A percentile compares a stretch with the other conserved stretches of the same genome.
These are phyloP conservation scores for Tolypocladium amazonense DNA, from an alignment of 2,329 filamentous ascomycete genomes.

Conservation along the genomic window DNA sequence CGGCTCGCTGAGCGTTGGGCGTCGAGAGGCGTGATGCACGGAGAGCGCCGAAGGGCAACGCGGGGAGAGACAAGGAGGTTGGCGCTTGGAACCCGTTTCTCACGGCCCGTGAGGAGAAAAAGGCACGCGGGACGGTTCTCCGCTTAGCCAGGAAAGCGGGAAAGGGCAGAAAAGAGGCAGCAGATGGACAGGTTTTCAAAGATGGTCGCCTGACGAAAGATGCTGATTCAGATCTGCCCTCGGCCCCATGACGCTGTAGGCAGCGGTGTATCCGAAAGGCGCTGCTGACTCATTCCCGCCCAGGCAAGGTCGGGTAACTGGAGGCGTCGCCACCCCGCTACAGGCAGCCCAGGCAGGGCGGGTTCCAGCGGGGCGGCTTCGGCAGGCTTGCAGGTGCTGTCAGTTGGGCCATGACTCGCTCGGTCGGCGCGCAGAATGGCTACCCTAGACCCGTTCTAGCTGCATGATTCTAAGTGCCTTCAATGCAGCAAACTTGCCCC, in stretches of 20 bases:
- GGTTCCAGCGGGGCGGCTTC: no score
- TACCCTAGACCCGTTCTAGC: no score
- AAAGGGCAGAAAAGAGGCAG: background rate
- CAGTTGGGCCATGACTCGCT: background rate
- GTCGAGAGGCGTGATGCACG: background rate
- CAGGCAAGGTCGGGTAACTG: no score
- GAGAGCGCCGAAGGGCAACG: background rate
- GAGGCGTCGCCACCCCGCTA: background rate
- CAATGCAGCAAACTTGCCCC: no score
- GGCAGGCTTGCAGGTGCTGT: background rate
- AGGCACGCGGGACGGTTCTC: background rate
- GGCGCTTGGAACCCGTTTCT: background rate
- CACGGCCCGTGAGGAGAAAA: background rate
- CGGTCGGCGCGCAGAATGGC: background rate
- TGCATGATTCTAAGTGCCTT: no score
- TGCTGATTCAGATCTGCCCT: background rate
- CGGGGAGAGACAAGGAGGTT: background rate
- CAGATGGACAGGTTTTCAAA: background rate
- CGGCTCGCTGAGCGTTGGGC: conserved; percentile 3
- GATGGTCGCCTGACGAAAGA: background rate
- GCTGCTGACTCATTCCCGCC: background rate
- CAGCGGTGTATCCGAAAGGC: background rate
- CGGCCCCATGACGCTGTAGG: background rate
- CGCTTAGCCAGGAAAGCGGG: background rate
- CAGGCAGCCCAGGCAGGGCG: background rate